Evolutionary conservation across 140 eudicot species (phyloP).

Genomic region (Oenanthe javanica): DNA sequence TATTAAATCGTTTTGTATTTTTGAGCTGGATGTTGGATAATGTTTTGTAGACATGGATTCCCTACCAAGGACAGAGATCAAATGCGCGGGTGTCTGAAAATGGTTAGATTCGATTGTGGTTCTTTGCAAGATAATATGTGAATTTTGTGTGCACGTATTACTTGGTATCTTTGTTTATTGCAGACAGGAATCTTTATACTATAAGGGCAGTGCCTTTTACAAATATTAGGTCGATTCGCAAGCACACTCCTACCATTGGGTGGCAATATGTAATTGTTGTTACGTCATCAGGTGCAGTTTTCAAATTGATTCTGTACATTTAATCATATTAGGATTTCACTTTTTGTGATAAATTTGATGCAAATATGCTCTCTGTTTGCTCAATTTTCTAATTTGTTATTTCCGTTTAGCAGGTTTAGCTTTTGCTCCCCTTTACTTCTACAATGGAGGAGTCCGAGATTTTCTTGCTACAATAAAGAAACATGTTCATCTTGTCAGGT

Average conservation of each 20-base stretch:
- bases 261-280: slow-evolving; percentile 92
- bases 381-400: background rate
- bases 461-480: slow-evolving; percentile 77
- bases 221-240: slow-evolving; percentile 73
- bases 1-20: slow-evolving; percentile 6
- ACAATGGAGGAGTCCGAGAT: slow-evolving; percentile 95
- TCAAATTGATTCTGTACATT: slow-evolving; percentile 1
- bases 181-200: slow-evolving; percentile 84
- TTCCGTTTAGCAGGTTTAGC: slow-evolving; percentile 64
- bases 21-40: slow-evolving; percentile 14
- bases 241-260: slow-evolving; percentile 92
- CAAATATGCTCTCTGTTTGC: background rate
- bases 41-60: slow-evolving; percentile 76
- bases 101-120: slow-evolving; percentile 33
- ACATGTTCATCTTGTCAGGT: slow-evolving; percentile 79
- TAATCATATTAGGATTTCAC: background rate
- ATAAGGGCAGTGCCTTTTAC: slow-evolving; percentile 79
- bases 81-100: slow-evolving; percentile 66
- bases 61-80: slow-evolving; percentile 79
- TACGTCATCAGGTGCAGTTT: slow-evolving; percentile 65
- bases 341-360: background rate
- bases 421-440: slow-evolving; percentile 89
- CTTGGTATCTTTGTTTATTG: slow-evolving; percentile 1
- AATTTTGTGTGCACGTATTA: background rate
- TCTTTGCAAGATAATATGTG: background rate